A percentile compares a stretch with the other conserved stretches of the same genome.
Conservation (phyloP, 192 early-diverging fungal genomes). For the Coemansia sp. region DNA sequence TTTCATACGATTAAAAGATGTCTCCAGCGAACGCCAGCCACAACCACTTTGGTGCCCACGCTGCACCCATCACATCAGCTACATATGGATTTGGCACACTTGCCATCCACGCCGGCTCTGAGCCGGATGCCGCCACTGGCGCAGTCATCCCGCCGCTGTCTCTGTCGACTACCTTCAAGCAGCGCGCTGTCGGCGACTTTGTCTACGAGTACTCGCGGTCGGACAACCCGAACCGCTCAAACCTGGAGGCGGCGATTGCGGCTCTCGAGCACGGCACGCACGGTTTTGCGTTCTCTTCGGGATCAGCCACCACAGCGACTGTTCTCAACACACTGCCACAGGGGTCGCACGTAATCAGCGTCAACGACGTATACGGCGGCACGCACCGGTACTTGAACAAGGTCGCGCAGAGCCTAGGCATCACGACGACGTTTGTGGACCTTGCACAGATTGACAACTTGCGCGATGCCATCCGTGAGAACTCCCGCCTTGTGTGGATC, state of each 20-base stretch:
- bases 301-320: slow-evolving; percentile 83
- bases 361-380: slow-evolving; percentile 91
- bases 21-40: slow-evolving; percentile 35
- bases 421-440: slow-evolving; percentile 80
- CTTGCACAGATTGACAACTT: slow-evolving; percentile 67
- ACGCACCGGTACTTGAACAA: slow-evolving; percentile 88
- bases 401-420: slow-evolving; percentile 66
- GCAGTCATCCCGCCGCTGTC: slow-evolving; percentile 97
- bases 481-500: slow-evolving; percentile 83
- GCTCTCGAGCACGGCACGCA: slow-evolving; percentile 89
- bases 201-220: slow-evolving; percentile 84
- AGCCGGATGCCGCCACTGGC: slow-evolving; percentile 87
- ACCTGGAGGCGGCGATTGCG: slow-evolving; percentile 85
- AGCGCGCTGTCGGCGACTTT: slow-evolving; percentile 88
- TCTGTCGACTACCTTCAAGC: slow-evolving; percentile 96
- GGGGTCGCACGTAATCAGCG: slow-evolving; percentile 77
- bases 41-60: slow-evolving; percentile 9
- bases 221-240: slow-evolving; percentile 75
- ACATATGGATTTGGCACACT: slow-evolving; percentile 81
- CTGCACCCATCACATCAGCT: slow-evolving; percentile 9
- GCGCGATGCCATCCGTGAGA: slow-evolving; percentile 60
- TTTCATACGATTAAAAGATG: slow-evolving; percentile 10
- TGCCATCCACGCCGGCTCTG: slow-evolving; percentile 92
- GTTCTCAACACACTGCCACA: slow-evolving; percentile 67
- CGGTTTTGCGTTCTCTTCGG: slow-evolving; percentile 81